Evolutionary conservation across 345 rosid genomes (phyloP), one percentile per base, ranked within the genome.

Genomic region (Eutrema yunnanense): DNA sequence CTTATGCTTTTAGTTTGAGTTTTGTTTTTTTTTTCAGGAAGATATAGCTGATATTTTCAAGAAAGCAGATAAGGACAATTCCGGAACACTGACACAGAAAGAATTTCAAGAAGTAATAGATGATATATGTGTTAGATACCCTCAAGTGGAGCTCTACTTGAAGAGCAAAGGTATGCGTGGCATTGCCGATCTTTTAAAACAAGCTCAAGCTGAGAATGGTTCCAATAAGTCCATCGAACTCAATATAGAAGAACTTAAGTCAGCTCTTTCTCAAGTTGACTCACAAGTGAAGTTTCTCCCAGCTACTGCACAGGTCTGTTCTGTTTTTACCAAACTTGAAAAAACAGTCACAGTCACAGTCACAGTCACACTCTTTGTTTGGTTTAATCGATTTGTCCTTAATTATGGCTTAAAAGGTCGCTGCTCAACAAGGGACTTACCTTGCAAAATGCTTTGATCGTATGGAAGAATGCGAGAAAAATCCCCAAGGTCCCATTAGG

Each of bases 401-500:
- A n/a, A n/a, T n/a, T n/a, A 6, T 16, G 22, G 9, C 51, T 46
- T 52, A 22, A 22, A 40, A 93, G 98, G 98, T 94, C 56, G 98
- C 98, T 44, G 88, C 93, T 27, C 98, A 94, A 76, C 92, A 94
- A 80, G 98, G 97, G 26, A 33, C 80, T 2, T 94, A 94, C 81
- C 90, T 94, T 36, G 98, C 98, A 12, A 86, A 81, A 67, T 93
- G 97, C 80, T 93, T 93, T 75, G 88, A 89, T 72, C 92, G 96
- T 0, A 93, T 90, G 96, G 97, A 88, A 74, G 86, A 81, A 47
- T 87, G 91, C 32, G 96, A 90, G 73, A 77, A 73, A 67, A 79
- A 85, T 70, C 98, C 98, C 2, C 92, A 93, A 86, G 98, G 98
- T 62, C 98, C 98, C 68, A 48, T 89, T 36, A 84, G 98, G 75